Conservation (phyloP, 139 green algal species). For the Closterium sp. region DNA sequence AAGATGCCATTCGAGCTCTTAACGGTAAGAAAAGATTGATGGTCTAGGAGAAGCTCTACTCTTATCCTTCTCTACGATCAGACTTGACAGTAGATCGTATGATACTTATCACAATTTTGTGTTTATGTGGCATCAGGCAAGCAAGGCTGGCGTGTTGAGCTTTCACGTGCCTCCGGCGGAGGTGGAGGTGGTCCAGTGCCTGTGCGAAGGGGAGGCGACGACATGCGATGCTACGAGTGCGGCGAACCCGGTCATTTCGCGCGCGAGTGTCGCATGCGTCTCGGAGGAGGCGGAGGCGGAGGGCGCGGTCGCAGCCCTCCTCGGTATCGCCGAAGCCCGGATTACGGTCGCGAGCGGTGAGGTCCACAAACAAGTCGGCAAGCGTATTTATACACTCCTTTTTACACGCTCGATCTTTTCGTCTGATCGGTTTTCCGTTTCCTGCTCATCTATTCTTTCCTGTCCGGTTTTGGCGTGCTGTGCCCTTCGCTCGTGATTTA, state of each 20-base stretch:
- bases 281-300: too few relatives aligned
- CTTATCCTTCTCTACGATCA: too few relatives aligned
- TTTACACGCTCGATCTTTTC: neutral
- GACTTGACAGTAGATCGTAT: too few relatives aligned
- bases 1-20: constrained; percentile 43
- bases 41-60: too few relatives aligned
- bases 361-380: too few relatives aligned
- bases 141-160: constrained; percentile 52
- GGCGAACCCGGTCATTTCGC: constrained; percentile 53
- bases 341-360: constrained; percentile 35
- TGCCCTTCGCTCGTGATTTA: too few relatives aligned
- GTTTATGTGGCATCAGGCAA: constrained; percentile 27
- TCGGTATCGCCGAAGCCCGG: constrained; percentile 35
- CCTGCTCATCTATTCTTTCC: too few relatives aligned
- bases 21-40: constrained; percentile 45
- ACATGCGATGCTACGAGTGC: constrained; percentile 52
- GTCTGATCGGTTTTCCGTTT: neutral
- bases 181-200: constrained; percentile 2
- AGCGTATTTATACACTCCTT: too few relatives aligned
- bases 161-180: constrained; percentile 34
- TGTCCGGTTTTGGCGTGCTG: too few relatives aligned
- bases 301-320: constrained; percentile 37
- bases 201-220: constrained; percentile 31
- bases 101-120: neutral
- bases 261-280: constrained; percentile 43